These are phyloP conservation scores for Pyrenochaeta sp. DNA, from an alignment of 2,329 filamentous ascomycete genomes.

Conservation along the genomic window DNA sequence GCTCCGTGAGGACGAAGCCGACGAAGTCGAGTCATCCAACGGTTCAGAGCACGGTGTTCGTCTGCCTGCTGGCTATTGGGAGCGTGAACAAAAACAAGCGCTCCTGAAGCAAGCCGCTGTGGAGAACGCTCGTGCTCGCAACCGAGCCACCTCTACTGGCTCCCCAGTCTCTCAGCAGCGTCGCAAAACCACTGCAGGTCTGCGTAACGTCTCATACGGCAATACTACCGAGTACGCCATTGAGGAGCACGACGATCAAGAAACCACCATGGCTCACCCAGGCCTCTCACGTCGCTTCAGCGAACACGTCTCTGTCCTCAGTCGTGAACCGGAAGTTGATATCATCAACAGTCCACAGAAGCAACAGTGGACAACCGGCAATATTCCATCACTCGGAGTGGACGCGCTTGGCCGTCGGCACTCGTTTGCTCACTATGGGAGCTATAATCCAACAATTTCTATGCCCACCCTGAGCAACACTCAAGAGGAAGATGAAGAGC, in stretches of 20 bases:
- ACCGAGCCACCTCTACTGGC: slow-evolving; percentile 37
- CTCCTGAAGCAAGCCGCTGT: slow-evolving; percentile 49
- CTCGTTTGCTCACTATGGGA: slow-evolving; percentile 68
- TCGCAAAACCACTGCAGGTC: slow-evolving; percentile 52
- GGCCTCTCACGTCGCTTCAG: slow-evolving; percentile 48
- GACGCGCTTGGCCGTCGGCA: slow-evolving; percentile 74
- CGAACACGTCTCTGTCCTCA: slow-evolving; percentile 38
- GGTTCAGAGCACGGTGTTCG: slow-evolving; percentile 63
- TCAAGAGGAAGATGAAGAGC: slow-evolving; percentile 41
- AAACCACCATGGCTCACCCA: slow-evolving; percentile 58
- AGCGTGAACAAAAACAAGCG: slow-evolving; percentile 41
- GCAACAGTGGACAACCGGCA: slow-evolving; percentile 40
- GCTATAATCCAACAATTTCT: slow-evolving; percentile 34
- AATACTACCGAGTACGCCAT: slow-evolving; percentile 71
- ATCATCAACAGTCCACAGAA: slow-evolving; percentile 32
- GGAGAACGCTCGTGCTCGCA: slow-evolving; percentile 45
- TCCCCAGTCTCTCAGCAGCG: slow-evolving; percentile 39
- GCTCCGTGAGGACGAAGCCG: slow-evolving; percentile 56
- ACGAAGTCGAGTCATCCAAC: slow-evolving; percentile 71
- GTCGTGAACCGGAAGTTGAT: slow-evolving; percentile 34
- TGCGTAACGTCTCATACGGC: slow-evolving; percentile 70
- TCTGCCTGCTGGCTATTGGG: slow-evolving; percentile 43
- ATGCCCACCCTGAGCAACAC: slow-evolving; percentile 40
- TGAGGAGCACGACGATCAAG: slow-evolving; percentile 73
- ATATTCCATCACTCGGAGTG: slow-evolving; percentile 28